phyloP scores from a whole-genome alignment of 108 stramenopile species.

The Pseudonitzschia delicatissima region DNA sequence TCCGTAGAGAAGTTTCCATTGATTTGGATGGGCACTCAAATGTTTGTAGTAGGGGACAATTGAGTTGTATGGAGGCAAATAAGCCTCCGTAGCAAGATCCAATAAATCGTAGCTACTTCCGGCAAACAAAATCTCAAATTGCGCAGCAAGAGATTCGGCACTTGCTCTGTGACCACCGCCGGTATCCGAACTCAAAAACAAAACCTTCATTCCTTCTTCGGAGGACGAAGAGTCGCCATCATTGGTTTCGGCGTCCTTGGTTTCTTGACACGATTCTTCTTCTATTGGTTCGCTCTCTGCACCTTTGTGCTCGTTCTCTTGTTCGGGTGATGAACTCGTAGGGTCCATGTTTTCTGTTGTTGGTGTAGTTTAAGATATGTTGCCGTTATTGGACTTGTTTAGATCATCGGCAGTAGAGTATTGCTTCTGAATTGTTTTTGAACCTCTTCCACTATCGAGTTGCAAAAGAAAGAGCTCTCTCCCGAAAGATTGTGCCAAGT shows the following conservation, averaged over 20 bases:
- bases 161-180: slow-evolving; percentile 96
- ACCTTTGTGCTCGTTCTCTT: not conserved
- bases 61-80: slow-evolving; percentile 69
- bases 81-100: slow-evolving; percentile 69
- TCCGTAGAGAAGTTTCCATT: slow-evolving; percentile 82
- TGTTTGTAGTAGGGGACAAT: slow-evolving; percentile 77
- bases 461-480: too few relatives aligned
- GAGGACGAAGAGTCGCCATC: not conserved
- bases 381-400: too few relatives aligned
- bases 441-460: too few relatives aligned
- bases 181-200: slow-evolving; percentile 95
- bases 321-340: not conserved
- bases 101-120: slow-evolving; percentile 75
- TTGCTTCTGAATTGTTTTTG: too few relatives aligned
- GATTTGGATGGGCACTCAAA: slow-evolving; percentile 67
- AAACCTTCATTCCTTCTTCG: slow-evolving; percentile 57
- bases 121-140: slow-evolving; percentile 77
- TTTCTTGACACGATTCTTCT: not conserved
- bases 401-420: too few relatives aligned
- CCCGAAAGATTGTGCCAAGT: too few relatives aligned
- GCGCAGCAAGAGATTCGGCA: slow-evolving; percentile 86
- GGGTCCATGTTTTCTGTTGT: too few relatives aligned
- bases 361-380: too few relatives aligned
- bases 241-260: not conserved
- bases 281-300: not conserved